phyloP scores from a whole-genome alignment of 345 rosid species.

The Angophora floribunda region DNA sequence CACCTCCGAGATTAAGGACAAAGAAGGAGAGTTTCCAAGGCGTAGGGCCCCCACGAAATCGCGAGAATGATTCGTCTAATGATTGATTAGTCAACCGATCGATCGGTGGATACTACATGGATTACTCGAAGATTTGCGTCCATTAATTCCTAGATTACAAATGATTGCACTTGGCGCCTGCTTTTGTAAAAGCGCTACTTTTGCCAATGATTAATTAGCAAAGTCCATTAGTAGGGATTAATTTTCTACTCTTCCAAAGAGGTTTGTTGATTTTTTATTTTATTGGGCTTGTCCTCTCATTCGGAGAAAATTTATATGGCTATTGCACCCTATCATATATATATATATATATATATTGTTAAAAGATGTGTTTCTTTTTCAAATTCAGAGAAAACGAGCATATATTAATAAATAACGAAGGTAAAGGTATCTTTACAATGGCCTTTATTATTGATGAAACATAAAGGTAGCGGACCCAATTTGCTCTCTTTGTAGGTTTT shows the following conservation, averaged over 20 bases:
- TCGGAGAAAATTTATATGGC: neutral
- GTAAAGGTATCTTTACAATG: neutral
- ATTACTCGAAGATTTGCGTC: neutral
- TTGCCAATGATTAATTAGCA: neutral
- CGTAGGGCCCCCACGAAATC: neutral
- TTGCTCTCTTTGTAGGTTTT: neutral
- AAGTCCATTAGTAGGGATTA: neutral
- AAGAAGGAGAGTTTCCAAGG: neutral
- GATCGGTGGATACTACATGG: neutral
- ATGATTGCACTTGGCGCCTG: neutral
- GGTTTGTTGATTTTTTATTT: neutral
- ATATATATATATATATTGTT: neutral
- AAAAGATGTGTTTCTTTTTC: neutral
- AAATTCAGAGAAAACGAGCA: neutral
- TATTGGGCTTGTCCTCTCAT: neutral
- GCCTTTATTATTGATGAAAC: neutral
- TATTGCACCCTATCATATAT: too few species aligned
- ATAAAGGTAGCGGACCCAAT: neutral
- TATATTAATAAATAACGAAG: neutral
- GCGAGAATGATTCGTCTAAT: neutral
- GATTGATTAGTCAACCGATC: neutral
- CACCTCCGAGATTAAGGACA: neutral
- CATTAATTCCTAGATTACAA: neutral
- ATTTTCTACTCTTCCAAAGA: neutral
- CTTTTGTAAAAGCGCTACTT: neutral